A percentile compares a stretch with the other conserved stretches of the same genome.
phyloP scores from a whole-genome alignment of 1,284 basidiomycete genomes.

The Cutaneotrichosporon mucoides region DNA sequence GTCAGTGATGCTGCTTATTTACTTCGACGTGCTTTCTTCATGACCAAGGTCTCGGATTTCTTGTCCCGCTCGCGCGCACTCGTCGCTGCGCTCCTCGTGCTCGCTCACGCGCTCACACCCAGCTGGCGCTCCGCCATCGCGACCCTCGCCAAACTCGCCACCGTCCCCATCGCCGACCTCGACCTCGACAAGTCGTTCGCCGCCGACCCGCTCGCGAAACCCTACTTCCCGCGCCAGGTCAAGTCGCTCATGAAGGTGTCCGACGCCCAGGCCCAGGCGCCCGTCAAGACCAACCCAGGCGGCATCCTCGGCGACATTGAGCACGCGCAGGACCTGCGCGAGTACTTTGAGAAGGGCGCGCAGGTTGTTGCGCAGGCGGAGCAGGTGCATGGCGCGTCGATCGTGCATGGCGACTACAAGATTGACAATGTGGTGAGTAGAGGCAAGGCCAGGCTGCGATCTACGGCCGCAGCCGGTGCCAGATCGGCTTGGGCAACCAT shows the following conservation, averaged over 20 bases:
- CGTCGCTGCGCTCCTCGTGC: too few relatives aligned
- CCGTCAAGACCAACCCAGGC: conserved; percentile 38
- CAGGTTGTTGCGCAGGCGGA: conserved; percentile 67
- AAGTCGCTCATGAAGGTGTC: conserved; percentile 74
- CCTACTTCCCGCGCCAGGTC: conserved; percentile 90
- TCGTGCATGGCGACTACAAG: conserved; percentile 94
- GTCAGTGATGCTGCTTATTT: too few relatives aligned
- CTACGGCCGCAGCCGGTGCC: not conserved
- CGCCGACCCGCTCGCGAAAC: conserved; percentile 55
- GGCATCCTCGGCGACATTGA: conserved; percentile 48
- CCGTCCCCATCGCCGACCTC: conserved; percentile 63
- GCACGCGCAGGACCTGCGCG: conserved; percentile 64
- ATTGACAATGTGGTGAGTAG: conserved; percentile 70
- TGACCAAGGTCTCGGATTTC: too few relatives aligned
- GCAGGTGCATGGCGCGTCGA: conserved; percentile 58
- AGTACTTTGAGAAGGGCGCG: conserved; percentile 62
- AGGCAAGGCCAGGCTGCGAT: not conserved
- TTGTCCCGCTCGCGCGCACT: too few relatives aligned
- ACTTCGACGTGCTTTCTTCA: too few relatives aligned
- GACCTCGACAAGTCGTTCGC: conserved; percentile 71
- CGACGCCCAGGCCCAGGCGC: conserved; percentile 66
- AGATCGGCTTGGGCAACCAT: too few relatives aligned
- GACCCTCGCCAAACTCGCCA: conserved; percentile 69
- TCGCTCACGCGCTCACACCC: not conserved
- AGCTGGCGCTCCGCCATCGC: conserved; percentile 74